Evolutionary conservation across 2,329 filamentous ascomycete species (phyloP).

Genomic region (Colletotrichum sp.): DNA sequence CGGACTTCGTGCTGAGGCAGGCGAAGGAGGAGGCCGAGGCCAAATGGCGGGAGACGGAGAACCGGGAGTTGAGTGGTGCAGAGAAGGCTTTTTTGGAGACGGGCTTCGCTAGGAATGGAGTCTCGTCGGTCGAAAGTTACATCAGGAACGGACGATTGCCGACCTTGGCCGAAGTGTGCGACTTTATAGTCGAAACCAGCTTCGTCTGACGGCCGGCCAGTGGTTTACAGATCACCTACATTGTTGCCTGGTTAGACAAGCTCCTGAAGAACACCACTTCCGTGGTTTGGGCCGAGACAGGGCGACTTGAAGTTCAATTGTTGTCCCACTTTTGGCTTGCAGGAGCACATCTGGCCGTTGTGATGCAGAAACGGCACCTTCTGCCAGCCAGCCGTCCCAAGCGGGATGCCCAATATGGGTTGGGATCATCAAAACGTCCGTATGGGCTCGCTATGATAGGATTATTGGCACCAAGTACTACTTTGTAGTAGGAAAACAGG

Average conservation of each 20-base stretch:
- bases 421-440: not conserved
- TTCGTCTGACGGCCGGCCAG: slow-evolving; percentile 36
- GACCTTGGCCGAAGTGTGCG: slow-evolving; percentile 47
- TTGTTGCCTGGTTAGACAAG: not conserved
- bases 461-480: not conserved
- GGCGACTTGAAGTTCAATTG: not conserved
- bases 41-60: slow-evolving; percentile 72
- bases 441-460: not conserved
- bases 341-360: not conserved
- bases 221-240: not conserved
- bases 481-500: not conserved
- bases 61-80: slow-evolving; percentile 56
- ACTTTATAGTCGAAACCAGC: slow-evolving; percentile 49
- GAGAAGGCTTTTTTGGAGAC: slow-evolving; percentile 64
- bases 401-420: not conserved
- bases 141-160: slow-evolving; percentile 40
- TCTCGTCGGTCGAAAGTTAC: slow-evolving; percentile 35
- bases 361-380: not conserved
- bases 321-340: not conserved
- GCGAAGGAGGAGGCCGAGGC: slow-evolving; percentile 76
- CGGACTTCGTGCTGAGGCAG: slow-evolving; percentile 68
- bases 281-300: not conserved
- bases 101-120: slow-evolving; percentile 41
- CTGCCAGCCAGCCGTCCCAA: not conserved
- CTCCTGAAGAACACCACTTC: not conserved